Conservation (phyloP, 2,329 filamentous ascomycete genomes). For the Phoma herbarum region DNA sequence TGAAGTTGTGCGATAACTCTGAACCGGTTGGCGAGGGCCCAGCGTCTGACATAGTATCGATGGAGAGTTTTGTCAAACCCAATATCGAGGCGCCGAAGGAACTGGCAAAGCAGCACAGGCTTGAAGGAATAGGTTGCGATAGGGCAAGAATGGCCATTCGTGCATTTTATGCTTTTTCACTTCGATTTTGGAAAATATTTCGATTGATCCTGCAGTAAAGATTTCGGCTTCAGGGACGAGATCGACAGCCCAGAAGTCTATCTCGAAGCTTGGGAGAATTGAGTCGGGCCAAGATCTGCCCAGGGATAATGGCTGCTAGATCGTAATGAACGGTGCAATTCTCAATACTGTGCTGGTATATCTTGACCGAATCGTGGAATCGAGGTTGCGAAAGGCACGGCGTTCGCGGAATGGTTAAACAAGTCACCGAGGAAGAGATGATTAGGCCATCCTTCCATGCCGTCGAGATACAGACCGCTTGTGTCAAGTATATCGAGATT, state of each 20-base stretch:
- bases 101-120: constrained; percentile 35
- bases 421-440: constrained; percentile 13
- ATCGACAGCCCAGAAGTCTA: constrained; percentile 51
- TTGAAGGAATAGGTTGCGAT: constrained; percentile 55
- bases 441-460: constrained; percentile 14
- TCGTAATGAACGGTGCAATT: not conserved
- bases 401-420: constrained; percentile 1
- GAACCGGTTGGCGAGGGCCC: constrained; percentile 53
- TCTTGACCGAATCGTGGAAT: not conserved
- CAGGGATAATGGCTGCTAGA: not conserved
- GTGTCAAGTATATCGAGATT: constrained; percentile 1
- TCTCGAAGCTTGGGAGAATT: constrained; percentile 57
- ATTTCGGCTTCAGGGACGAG: constrained; percentile 54
- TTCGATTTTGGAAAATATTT: constrained; percentile 58
- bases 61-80: constrained; percentile 42
- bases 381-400: not conserved
- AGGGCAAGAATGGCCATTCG: constrained; percentile 50
- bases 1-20: constrained; percentile 57
- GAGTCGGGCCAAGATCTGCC: constrained; percentile 50
- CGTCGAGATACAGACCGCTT: constrained; percentile 5
- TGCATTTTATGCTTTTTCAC: constrained; percentile 55
- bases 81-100: constrained; percentile 36
- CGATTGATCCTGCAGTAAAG: constrained; percentile 57
- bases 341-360: not conserved
- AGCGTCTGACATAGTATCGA: constrained; percentile 26